phyloP scores from a whole-genome alignment of 768 basidiomycete species.

The Pisolithus tinctorius region DNA sequence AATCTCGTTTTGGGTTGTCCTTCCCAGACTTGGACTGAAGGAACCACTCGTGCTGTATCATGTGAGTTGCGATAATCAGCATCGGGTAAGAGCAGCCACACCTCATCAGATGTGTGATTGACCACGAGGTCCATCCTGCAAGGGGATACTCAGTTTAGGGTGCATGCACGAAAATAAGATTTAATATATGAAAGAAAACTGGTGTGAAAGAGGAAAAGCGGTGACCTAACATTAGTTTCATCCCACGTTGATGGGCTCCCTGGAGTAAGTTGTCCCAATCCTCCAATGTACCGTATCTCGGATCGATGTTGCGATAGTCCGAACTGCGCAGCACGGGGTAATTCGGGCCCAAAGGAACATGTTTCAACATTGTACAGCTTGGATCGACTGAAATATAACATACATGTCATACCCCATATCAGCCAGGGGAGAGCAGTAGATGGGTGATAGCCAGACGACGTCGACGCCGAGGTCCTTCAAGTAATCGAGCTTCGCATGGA shows the following conservation, averaged over 20 bases:
- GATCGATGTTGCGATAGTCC: constrained; percentile 54
- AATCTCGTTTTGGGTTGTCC: constrained; percentile 56
- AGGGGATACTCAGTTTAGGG: constrained; percentile 3
- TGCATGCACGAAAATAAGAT: not conserved
- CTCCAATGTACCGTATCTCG: constrained; percentile 51
- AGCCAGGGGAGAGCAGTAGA: constrained; percentile 56
- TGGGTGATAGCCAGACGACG: constrained; percentile 50
- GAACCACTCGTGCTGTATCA: constrained; percentile 64
- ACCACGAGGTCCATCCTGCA: constrained; percentile 71
- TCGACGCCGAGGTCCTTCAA: constrained; percentile 60
- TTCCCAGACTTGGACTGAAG: constrained; percentile 45
- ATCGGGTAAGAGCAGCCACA: constrained; percentile 11
- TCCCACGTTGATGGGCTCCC: constrained; percentile 48
- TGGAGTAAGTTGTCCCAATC: constrained; percentile 50
- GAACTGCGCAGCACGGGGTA: constrained; percentile 31
- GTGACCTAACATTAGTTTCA: constrained; percentile 58
- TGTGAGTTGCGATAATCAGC: constrained; percentile 2
- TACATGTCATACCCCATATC: constrained; percentile 71
- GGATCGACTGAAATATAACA: constrained; percentile 8
- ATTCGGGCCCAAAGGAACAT: not conserved
- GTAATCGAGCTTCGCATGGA: constrained; percentile 59
- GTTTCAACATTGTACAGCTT: not conserved
- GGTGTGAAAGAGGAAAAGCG: constrained; percentile 8
- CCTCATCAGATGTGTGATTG: constrained; percentile 68
- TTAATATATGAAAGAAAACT: constrained; percentile 3